Percentiles rank a stretch among this genome's conserved stretches.
phyloP scores from a whole-genome alignment of 495 filamentous ascomycete genomes.

The Lasiosphaeria miniovina region DNA sequence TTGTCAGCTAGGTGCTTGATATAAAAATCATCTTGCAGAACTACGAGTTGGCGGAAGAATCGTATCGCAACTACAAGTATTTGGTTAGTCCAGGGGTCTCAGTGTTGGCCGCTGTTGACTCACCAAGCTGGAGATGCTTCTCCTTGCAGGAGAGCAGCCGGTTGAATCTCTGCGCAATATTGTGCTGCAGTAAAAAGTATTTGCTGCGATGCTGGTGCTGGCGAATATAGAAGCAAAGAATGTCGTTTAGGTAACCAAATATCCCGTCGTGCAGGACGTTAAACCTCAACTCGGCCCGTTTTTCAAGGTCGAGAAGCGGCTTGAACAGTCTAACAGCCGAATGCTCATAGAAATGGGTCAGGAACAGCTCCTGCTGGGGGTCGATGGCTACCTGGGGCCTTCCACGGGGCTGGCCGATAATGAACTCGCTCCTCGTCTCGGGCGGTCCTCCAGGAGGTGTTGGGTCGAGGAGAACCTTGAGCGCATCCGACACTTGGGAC shows the following conservation, averaged over 20 bases:
- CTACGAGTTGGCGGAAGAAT: constrained; percentile 87
- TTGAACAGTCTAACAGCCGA: constrained; percentile 84
- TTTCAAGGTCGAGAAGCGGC: constrained; percentile 79
- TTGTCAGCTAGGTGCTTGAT: constrained; percentile 81
- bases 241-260: constrained; percentile 88
- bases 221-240: constrained; percentile 90
- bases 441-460: constrained; percentile 49
- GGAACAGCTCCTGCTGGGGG: constrained; percentile 79
- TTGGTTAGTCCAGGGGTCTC: constrained; percentile 9
- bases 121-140: constrained; percentile 90
- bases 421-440: constrained; percentile 66
- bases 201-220: constrained; percentile 84
- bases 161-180: constrained; percentile 73
- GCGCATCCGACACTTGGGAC: constrained; percentile 91
- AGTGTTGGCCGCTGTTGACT: constrained; percentile 28
- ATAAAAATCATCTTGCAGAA: constrained; percentile 89
- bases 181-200: constrained; percentile 79
- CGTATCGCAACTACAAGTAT: constrained; percentile 70
- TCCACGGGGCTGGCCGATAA: constrained; percentile 50
- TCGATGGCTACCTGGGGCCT: constrained; percentile 49
- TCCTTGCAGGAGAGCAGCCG: constrained; percentile 82
- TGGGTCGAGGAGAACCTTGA: constrained; percentile 93
- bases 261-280: constrained; percentile 78
- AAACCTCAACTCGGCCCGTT: constrained; percentile 52
- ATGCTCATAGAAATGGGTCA: constrained; percentile 84